Evolutionary conservation across 2,329 filamentous ascomycete genomes (phyloP).

Genomic region (Colletotrichum tamarilloi): DNA sequence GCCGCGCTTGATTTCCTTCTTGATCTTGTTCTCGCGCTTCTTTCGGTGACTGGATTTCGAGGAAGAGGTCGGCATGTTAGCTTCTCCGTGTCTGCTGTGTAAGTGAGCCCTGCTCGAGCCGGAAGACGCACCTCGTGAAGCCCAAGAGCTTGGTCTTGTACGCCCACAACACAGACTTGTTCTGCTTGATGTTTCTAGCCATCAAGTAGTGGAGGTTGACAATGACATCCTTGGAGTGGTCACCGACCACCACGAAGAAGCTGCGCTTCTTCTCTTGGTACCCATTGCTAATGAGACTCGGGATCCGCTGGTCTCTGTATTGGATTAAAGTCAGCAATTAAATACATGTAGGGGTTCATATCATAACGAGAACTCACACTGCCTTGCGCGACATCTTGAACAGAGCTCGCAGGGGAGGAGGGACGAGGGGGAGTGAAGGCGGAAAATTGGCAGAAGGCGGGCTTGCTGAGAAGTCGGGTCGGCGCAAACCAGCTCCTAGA

Average conservation of each 20-base stretch:
- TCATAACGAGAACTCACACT: conserved; percentile 51
- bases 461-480: conserved; percentile 19
- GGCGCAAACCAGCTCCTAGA: conserved; percentile 11
- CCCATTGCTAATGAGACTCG: conserved; percentile 90
- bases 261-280: conserved; percentile 96
- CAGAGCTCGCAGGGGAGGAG: conserved; percentile 28
- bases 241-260: conserved; percentile 97
- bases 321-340: background rate
- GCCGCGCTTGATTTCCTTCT: conserved; percentile 96
- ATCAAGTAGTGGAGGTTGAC: conserved; percentile 94
- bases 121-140: conserved; percentile 70
- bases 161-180: conserved; percentile 95
- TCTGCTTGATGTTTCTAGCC: conserved; percentile 88
- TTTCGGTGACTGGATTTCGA: conserved; percentile 78
- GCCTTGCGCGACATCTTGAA: conserved; percentile 69
- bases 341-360: background rate
- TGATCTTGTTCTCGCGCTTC: conserved; percentile 98
- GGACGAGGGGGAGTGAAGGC: background rate
- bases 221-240: conserved; percentile 95
- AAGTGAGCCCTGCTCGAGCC: background rate
- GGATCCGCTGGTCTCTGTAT: conserved; percentile 87
- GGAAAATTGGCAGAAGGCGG: conserved; percentile 15
- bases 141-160: conserved; percentile 98
- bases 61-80: conserved; percentile 7
- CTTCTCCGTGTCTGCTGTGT: background rate